Evolutionary conservation across 2,329 filamentous ascomycete genomes (phyloP), one percentile per base, ranked within the genome.

Genomic region (Hysterium pulicare): DNA sequence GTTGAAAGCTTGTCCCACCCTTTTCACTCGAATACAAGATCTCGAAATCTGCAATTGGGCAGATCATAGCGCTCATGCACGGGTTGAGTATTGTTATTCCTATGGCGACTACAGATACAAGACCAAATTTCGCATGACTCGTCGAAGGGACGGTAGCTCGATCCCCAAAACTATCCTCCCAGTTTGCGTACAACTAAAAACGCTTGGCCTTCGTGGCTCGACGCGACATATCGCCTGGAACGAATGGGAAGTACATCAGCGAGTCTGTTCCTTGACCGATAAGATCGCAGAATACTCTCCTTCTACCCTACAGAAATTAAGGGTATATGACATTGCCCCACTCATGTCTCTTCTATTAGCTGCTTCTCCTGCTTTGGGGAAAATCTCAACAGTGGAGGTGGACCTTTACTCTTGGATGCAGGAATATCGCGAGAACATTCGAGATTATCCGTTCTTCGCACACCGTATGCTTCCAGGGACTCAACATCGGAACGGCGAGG

Each of bases 91-190:
- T 48, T 61, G 54, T 48, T 66, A 66, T 45, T 58, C 61, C 11
- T 64, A 60, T 50, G 57, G 61, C 37, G 62, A 66, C 47, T 66
- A 65, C 33, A 50, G 58, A 24, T 66, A 62, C 50, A 66, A 64
- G 51, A 54, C 50, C 28, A 57, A 55, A 32, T 66, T 64, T 41
- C 52, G 62, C 7, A 48, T 64, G 40, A 64, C 61, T n/a, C 50
- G 62, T 17, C 53, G 62, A 17, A 48, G 61, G 38, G 60, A 61
- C 37, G 59, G 62, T 15, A 60, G 61, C 7, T 64, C 62, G 1
- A 50, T 66, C 22, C 60, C 62, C 3, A 59, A 49, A 34, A 55
- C 58, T 36, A 53, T 66, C 34, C 62, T 66, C 33, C 62, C 62
- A 1, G 31, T 50, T 9, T 66, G 62, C 42, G 55, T 36, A 3